Conservation (phyloP, 805 yeast genomes). For the Ogataea salicorniae region DNA sequence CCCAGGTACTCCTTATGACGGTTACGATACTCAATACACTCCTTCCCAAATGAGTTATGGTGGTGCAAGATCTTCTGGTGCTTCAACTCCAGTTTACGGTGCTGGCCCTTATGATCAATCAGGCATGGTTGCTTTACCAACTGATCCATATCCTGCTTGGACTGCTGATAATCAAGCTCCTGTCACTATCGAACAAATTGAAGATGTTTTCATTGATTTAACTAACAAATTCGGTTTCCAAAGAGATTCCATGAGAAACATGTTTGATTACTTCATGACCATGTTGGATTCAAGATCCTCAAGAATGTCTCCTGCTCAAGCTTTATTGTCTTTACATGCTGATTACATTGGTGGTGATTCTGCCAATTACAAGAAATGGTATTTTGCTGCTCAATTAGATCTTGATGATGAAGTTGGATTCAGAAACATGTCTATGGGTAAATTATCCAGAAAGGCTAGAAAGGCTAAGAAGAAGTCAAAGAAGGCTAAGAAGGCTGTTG, state of each 20-base stretch:
- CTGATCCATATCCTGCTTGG: conserved; percentile 99
- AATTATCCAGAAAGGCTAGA: conserved; percentile 72
- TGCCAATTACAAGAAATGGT: conserved; percentile 85
- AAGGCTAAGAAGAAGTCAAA: conserved; percentile 77
- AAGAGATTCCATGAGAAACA: conserved; percentile 88
- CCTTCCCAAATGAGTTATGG: conserved; percentile 87
- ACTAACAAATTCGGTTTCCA: conserved; percentile 85
- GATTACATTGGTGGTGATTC: conserved; percentile 86
- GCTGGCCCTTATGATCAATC: conserved; percentile 36
- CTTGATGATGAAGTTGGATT: conserved; percentile 81
- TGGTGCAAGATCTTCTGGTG: conserved; percentile 84
- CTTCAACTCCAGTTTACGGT: conserved; percentile 78
- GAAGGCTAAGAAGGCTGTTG: conserved; percentile 66
- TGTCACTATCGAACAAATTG: conserved; percentile 76
- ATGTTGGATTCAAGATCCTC: conserved; percentile 78
- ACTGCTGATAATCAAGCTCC: conserved; percentile 93
- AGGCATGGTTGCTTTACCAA: conserved; percentile 60
- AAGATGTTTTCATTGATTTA: conserved; percentile 79
- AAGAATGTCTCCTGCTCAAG: conserved; percentile 87
- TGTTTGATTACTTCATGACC: conserved; percentile 85
- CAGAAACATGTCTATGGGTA: conserved; percentile 74
- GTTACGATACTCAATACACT: conserved; percentile 50
- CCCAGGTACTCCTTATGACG: conserved; percentile 63
- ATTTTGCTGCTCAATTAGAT: conserved; percentile 82
- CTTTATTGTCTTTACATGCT: conserved; percentile 74